A percentile compares a stretch with the other conserved stretches of the same genome.
phyloP scores from a whole-genome alignment of 148 eudicot genomes.

The Rhododendron ferrugineum region DNA sequence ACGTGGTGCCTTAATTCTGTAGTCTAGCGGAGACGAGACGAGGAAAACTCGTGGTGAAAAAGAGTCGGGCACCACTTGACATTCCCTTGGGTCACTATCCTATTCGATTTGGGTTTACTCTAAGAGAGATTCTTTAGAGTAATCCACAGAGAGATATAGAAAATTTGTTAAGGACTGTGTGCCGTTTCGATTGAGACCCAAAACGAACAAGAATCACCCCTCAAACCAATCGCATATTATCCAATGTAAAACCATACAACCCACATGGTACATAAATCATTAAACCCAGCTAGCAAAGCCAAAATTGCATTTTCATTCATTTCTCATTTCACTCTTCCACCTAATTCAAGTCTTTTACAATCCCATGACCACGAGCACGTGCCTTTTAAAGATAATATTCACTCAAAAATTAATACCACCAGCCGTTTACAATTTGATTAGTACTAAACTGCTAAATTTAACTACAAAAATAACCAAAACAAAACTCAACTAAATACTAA shows the following conservation, averaged over 20 bases:
- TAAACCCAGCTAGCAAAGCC: background rate
- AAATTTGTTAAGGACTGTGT: too few relatives aligned
- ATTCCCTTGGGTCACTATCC: too few relatives aligned
- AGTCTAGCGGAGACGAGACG: too few relatives aligned
- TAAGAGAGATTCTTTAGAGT: too few relatives aligned
- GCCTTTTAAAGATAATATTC: background rate
- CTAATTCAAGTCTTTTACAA: constrained; percentile 16
- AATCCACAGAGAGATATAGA: too few relatives aligned
- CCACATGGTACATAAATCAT: background rate
- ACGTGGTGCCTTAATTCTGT: too few relatives aligned
- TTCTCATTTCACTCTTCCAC: constrained; percentile 31
- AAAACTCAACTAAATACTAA: background rate
- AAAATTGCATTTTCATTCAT: constrained; percentile 11
- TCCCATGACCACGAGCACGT: constrained; percentile 20
- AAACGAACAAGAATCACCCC: too few relatives aligned
- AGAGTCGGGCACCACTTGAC: too few relatives aligned
- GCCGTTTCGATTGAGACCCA: too few relatives aligned
- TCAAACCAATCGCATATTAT: background rate
- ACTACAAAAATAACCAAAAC: background rate
- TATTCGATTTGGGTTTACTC: too few relatives aligned
- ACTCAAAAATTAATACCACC: background rate
- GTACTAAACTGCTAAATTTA: constrained; percentile 8
- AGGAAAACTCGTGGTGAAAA: too few relatives aligned
- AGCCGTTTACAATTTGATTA: background rate
- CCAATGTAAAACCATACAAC: background rate